phyloP scores from a whole-genome alignment of 2,329 filamentous ascomycete genomes.

The Scedosporium apiospermum region DNA sequence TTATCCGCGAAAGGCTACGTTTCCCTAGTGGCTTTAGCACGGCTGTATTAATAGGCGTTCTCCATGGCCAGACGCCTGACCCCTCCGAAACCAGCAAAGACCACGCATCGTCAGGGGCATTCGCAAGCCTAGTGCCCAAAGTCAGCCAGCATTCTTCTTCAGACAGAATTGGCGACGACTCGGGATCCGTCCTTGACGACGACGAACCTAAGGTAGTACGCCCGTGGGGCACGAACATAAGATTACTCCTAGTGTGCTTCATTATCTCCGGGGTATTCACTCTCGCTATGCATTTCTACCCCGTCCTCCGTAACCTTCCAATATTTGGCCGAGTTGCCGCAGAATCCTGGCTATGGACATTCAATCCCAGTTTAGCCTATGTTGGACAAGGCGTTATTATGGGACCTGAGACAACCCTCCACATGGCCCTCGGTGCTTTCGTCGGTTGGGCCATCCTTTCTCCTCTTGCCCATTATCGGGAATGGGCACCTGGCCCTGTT shows the following conservation, averaged over 20 bases:
- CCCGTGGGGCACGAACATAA: constrained; percentile 37
- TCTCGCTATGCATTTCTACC: constrained; percentile 81
- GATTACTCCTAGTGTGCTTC: constrained; percentile 48
- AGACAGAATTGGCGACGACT: constrained; percentile 17
- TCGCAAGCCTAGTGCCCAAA: constrained; percentile 31
- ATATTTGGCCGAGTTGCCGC: constrained; percentile 71
- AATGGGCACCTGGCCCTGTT: constrained; percentile 84
- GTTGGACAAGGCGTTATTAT: constrained; percentile 97
- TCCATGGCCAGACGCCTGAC: constrained; percentile 54
- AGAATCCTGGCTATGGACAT: constrained; percentile 80
- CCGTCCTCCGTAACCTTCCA: constrained; percentile 74
- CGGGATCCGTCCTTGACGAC: constrained; percentile 17
- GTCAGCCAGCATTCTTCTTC: constrained; percentile 13
- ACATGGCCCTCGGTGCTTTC: constrained; percentile 87
- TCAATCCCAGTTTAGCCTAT: constrained; percentile 96
- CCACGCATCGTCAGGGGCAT: constrained; percentile 18
- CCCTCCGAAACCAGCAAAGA: neutral
- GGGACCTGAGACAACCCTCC: constrained; percentile 87
- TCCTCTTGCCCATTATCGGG: constrained; percentile 72
- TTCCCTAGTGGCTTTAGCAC: constrained; percentile 96
- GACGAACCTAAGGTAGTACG: constrained; percentile 17
- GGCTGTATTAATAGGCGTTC: constrained; percentile 80
- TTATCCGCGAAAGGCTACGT: constrained; percentile 82
- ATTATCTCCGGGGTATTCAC: constrained; percentile 58
- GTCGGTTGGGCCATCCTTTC: constrained; percentile 88